Conservation (phyloP, 116 monocot species). For the Papilionanthe hybrid region DNA sequence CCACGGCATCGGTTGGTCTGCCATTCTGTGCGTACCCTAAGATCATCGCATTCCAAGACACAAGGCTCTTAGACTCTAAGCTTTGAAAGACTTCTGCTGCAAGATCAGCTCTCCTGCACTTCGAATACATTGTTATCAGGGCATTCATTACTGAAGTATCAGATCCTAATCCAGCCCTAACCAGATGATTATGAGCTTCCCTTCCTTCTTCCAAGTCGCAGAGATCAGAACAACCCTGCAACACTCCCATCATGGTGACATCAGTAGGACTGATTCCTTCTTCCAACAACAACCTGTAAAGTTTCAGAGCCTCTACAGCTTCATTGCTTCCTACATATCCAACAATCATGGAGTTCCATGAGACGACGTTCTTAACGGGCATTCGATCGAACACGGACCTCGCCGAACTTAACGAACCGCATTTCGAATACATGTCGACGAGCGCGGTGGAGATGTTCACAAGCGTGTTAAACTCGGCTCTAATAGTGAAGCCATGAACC, state of each 20-base stretch:
- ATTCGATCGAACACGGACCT: slow-evolving; percentile 67
- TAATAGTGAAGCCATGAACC: slow-evolving; percentile 45
- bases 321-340: slow-evolving; percentile 53
- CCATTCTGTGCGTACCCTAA: slow-evolving; percentile 66
- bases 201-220: slow-evolving; percentile 47
- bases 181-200: slow-evolving; percentile 42
- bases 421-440: slow-evolving; percentile 65
- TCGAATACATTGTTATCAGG: slow-evolving; percentile 81
- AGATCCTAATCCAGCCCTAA: slow-evolving; percentile 36
- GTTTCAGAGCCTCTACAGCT: slow-evolving; percentile 50
- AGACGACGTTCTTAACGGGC: slow-evolving; percentile 44
- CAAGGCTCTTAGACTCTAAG: slow-evolving; percentile 33
- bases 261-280: slow-evolving; percentile 52
- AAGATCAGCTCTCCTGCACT: slow-evolving; percentile 59
- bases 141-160: slow-evolving; percentile 55
- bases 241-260: slow-evolving; percentile 55
- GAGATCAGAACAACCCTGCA: slow-evolving; percentile 64
- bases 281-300: slow-evolving; percentile 45
- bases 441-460: slow-evolving; percentile 57
- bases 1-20: slow-evolving; percentile 30
- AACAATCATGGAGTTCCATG: slow-evolving; percentile 86
- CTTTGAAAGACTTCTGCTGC: slow-evolving; percentile 42
- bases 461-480: slow-evolving; percentile 41
- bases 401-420: slow-evolving; percentile 29
- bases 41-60: slow-evolving; percentile 94